Conservation (phyloP, 2,329 filamentous ascomycete species). For the Neofusicoccum sp. region DNA sequence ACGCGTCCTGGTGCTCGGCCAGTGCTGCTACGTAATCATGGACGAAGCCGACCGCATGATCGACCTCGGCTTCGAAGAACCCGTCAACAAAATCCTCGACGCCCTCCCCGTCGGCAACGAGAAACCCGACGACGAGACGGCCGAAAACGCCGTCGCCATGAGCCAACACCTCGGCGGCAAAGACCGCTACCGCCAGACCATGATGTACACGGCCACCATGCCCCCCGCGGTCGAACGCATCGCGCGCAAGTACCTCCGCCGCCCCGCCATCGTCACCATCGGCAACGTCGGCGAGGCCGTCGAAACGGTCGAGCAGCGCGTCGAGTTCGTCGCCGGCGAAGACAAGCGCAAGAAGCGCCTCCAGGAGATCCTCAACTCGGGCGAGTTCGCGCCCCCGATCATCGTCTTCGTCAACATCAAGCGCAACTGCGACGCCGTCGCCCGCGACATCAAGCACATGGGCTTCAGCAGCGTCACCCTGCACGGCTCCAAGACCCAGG, state of each 20-base stretch:
- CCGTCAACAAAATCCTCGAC: constrained; percentile 95
- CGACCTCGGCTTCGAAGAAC: constrained; percentile 95
- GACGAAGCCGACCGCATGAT: constrained; percentile 99
- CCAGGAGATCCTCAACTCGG: constrained; percentile 79
- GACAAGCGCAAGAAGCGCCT: constrained; percentile 96
- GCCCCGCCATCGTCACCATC: constrained; percentile 91
- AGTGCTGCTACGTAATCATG: constrained; percentile 99
- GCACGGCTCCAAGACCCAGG: constrained; percentile 95
- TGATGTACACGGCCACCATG: constrained; percentile 99
- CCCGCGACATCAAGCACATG: constrained; percentile 89
- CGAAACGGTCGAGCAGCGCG: constrained; percentile 95
- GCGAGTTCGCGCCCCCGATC: constrained; percentile 82
- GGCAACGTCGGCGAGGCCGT: constrained; percentile 94
- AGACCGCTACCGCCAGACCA: constrained; percentile 89
- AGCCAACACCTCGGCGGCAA: constrained; percentile 70
- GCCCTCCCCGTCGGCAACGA: constrained; percentile 89
- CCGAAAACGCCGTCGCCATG: constrained; percentile 86
- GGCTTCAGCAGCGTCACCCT: constrained; percentile 87
- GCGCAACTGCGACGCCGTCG: constrained; percentile 94
- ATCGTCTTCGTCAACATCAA: constrained; percentile 99
- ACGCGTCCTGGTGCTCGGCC: constrained; percentile 83
- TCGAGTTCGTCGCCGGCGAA: constrained; percentile 86
- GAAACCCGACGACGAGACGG: constrained; percentile 90
- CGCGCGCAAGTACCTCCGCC: constrained; percentile 91
- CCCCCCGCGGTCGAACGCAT: constrained; percentile 88